A percentile compares a stretch with the other conserved stretches of the same genome.
These are phyloP conservation scores for Rhodamnia rubescens DNA, from an alignment of 345 rosid species.

Conservation along the genomic window DNA sequence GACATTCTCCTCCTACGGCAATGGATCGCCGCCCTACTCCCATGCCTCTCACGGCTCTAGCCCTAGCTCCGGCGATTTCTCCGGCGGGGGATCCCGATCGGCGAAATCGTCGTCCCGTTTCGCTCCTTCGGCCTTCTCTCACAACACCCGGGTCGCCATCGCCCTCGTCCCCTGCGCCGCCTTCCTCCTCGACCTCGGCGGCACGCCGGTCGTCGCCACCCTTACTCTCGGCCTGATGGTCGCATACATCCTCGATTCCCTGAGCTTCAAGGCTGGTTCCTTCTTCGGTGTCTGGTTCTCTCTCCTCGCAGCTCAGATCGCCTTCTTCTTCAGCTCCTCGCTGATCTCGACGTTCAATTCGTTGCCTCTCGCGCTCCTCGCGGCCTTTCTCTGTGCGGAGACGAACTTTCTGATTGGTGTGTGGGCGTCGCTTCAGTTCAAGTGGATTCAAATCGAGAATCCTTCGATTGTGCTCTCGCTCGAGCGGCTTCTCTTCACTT, in stretches of 20 bases:
- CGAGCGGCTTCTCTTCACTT: conserved; percentile 84
- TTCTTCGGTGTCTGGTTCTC: conserved; percentile 91
- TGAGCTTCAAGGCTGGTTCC: conserved; percentile 66
- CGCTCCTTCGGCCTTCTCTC: conserved; percentile 68
- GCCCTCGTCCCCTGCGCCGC: conserved; percentile 79
- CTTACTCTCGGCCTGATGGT: conserved; percentile 82
- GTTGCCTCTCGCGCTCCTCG: conserved; percentile 47
- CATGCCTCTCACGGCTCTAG: conserved; percentile 23
- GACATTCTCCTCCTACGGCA: conserved; percentile 19
- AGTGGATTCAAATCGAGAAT: conserved; percentile 90
- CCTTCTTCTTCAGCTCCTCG: conserved; percentile 83
- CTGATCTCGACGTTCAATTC: conserved; percentile 53
- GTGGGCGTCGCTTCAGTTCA: conserved; percentile 97
- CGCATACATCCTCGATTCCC: conserved; percentile 87
- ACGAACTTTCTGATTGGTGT: conserved; percentile 74
- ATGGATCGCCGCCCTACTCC: conserved; percentile 23
- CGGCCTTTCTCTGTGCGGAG: conserved; percentile 64
- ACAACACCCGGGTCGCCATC: conserved; percentile 67
- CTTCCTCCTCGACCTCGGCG: conserved; percentile 96
- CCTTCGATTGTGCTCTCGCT: conserved; percentile 81
- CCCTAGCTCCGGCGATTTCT: conserved; percentile 21
- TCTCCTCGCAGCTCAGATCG: conserved; percentile 73
- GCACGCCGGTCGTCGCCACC: conserved; percentile 62
- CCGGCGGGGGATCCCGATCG: conserved; percentile 5
- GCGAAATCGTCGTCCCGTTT: conserved; percentile 37